These are phyloP conservation scores for Fusarium torulosum DNA, from an alignment of 2,329 filamentous ascomycete species.

Conservation along the genomic window DNA sequence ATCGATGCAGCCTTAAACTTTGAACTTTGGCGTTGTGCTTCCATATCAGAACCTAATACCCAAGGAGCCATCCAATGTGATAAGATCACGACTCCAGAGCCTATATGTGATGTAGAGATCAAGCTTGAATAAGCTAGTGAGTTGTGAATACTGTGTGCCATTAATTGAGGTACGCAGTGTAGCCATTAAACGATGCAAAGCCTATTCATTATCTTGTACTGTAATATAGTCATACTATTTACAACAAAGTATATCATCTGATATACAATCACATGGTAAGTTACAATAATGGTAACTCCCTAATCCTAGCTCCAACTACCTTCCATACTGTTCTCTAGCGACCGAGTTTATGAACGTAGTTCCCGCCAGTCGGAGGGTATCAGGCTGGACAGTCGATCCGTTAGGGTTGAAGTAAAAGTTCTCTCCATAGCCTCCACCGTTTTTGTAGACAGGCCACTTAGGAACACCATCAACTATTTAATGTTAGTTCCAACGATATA, in stretches of 20 bases:
- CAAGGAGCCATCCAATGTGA: background rate
- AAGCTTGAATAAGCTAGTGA: no score
- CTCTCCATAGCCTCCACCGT: constrained; percentile 38
- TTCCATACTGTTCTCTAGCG: constrained; percentile 34
- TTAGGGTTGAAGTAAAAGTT: constrained; percentile 45
- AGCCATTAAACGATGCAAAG: no score
- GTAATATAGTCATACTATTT: background rate
- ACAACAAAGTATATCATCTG: background rate
- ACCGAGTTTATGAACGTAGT: constrained; percentile 41
- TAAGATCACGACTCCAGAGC: background rate
- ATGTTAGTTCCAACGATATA: background rate
- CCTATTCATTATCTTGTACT: no score
- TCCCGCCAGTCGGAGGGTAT: constrained; percentile 38
- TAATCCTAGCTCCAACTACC: background rate
- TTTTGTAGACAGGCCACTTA: constrained; percentile 37
- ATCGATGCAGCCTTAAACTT: background rate
- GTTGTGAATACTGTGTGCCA: no score
- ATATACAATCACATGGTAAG: background rate
- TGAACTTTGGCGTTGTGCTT: background rate
- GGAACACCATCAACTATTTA: constrained; percentile 22
- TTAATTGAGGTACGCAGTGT: no score
- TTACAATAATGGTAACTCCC: background rate
- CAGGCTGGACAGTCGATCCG: constrained; percentile 26
- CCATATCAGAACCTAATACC: background rate
- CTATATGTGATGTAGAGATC: no score